These are phyloP conservation scores for Botryotinia narcissicola DNA, from an alignment of 2,329 filamentous ascomycete species.

Conservation along the genomic window DNA sequence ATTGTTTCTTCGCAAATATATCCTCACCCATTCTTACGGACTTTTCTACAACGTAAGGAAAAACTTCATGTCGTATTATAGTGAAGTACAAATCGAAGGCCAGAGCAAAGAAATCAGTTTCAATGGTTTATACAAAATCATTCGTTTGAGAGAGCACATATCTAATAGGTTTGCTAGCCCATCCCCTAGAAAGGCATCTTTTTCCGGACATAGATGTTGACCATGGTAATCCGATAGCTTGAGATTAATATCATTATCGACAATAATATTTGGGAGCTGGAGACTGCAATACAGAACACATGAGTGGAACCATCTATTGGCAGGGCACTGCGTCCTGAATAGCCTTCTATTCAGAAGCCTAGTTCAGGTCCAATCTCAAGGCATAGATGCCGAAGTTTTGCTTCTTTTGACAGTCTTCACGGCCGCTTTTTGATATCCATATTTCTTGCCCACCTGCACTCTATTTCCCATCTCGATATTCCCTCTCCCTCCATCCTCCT, in stretches of 20 bases:
- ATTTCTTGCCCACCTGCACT: not conserved
- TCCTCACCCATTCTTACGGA: not conserved
- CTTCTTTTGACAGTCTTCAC: not conserved
- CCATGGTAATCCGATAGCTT: accelerated
- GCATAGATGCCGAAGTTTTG: not conserved
- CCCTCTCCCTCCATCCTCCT: not conserved
- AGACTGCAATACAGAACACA: not conserved
- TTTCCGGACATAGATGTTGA: not conserved
- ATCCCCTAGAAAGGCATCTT: too few species aligned
- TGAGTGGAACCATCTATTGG: not conserved
- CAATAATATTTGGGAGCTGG: not conserved
- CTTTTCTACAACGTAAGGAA: not conserved
- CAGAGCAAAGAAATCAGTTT: not conserved
- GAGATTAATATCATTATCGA: not conserved
- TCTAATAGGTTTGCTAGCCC: not conserved
- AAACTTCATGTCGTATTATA: not conserved
- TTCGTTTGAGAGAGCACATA: not conserved
- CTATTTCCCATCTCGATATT: not conserved
- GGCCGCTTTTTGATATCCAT: not conserved
- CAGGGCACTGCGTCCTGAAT: not conserved
- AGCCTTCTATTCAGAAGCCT: accelerated
- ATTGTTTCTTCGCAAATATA: not conserved
- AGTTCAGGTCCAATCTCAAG: not conserved
- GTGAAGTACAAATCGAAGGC: not conserved
- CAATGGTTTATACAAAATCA: not conserved